These are phyloP conservation scores for Penicillium olsonii DNA, from an alignment of 2,329 filamentous ascomycete genomes.

Conservation along the genomic window DNA sequence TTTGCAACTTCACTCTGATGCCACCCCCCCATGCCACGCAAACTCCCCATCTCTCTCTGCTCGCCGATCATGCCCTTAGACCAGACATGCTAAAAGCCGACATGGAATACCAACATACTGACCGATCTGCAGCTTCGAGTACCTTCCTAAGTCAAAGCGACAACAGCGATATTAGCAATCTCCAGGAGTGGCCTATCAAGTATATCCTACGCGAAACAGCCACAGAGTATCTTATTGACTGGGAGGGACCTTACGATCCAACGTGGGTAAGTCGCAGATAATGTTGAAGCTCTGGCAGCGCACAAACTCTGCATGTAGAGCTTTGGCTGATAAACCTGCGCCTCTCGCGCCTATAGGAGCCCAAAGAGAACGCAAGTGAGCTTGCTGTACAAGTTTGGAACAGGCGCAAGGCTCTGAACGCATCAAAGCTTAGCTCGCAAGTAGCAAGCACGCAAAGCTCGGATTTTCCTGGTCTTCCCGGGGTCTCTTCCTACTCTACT, in stretches of 20 bases:
- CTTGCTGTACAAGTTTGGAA: slow-evolving; percentile 33
- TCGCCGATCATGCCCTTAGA: slow-evolving; percentile 6
- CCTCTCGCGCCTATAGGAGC: slow-evolving; percentile 28
- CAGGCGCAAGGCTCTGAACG: slow-evolving; percentile 19
- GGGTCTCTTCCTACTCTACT: background rate
- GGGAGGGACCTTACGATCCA: slow-evolving; percentile 39
- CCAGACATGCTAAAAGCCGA: slow-evolving; percentile 1
- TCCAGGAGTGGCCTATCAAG: slow-evolving; percentile 38
- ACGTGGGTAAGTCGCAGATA: slow-evolving; percentile 37
- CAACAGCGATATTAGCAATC: slow-evolving; percentile 6
- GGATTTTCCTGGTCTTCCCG: background rate
- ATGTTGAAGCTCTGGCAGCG: background rate
- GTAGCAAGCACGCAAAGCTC: background rate
- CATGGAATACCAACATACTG: slow-evolving; percentile 18
- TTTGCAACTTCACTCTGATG: slow-evolving; percentile 4
- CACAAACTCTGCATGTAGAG: background rate
- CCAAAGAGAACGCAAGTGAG: slow-evolving; percentile 37
- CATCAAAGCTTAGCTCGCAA: slow-evolving; percentile 5
- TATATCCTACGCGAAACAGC: slow-evolving; percentile 39
- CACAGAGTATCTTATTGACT: slow-evolving; percentile 41
- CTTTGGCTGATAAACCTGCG: slow-evolving; percentile 1
- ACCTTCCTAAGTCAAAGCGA: slow-evolving; percentile 6
- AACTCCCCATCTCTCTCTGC: slow-evolving; percentile 1
- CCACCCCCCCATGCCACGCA: slow-evolving; percentile 8
- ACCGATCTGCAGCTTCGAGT: slow-evolving; percentile 14